These are phyloP conservation scores for Phytophthora sp. DNA, from an alignment of 352 stramenopile species.

Conservation along the genomic window DNA sequence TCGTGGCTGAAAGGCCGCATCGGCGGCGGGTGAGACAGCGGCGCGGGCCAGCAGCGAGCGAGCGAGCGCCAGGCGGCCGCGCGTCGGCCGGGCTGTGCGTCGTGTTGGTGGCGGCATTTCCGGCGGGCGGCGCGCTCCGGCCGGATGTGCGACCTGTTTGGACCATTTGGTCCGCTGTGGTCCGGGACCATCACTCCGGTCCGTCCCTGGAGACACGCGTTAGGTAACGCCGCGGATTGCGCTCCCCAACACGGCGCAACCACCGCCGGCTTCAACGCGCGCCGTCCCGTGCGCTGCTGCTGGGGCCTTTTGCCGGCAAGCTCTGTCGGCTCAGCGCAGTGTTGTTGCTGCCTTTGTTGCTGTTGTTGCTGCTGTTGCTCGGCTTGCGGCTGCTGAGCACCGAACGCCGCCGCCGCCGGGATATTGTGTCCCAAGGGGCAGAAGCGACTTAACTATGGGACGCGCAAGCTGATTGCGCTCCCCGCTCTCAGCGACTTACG, in stretches of 20 bases:
- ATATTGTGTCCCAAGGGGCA: not conserved
- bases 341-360: not conserved
- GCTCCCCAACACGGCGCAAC: too few species aligned
- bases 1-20: not conserved
- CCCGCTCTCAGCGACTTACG: not conserved
- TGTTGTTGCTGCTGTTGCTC: not conserved
- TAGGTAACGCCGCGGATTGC: not conserved
- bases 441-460: not conserved
- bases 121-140: too few species aligned
- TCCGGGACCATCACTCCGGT: not conserved
- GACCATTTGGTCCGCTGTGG: not conserved
- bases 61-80: too few species aligned
- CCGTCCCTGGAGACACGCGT: not conserved
- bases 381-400: too few species aligned
- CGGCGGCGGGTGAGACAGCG: not conserved
- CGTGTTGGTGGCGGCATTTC: too few species aligned
- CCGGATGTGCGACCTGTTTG: too few species aligned
- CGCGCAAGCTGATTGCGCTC: not conserved
- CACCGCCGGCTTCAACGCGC: too few species aligned
- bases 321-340: not conserved
- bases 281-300: too few species aligned
- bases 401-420: not conserved
- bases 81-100: not conserved
- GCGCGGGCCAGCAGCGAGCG: not conserved
- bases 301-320: not conserved